Evolutionary conservation across 1,284 basidiomycete species (phyloP).

Genomic region (Heterobasidion parviporum): DNA sequence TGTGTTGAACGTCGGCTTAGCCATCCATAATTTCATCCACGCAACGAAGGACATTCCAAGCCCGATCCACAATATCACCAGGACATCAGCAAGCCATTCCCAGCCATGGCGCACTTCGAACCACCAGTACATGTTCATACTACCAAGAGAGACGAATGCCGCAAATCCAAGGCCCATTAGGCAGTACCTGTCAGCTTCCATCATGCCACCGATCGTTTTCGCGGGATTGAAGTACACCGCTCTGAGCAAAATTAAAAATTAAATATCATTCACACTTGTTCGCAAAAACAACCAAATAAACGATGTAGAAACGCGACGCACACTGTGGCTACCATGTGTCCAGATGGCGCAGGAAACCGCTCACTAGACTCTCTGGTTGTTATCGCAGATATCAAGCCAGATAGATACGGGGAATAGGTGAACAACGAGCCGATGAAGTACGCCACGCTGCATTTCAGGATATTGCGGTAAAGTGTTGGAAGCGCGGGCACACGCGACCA

Average conservation of each 20-base stretch:
- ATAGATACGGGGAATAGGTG: constrained; percentile 76
- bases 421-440: constrained; percentile 90
- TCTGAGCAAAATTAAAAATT: constrained; percentile 25
- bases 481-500: constrained; percentile 26
- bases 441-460: constrained; percentile 87
- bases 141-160: constrained; percentile 65
- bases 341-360: constrained; percentile 57
- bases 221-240: constrained; percentile 79
- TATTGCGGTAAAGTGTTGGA: constrained; percentile 55
- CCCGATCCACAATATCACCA: constrained; percentile 77
- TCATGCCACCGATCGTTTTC: constrained; percentile 85
- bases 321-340: constrained; percentile 86
- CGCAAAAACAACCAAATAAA: background rate
- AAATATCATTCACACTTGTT: background rate
- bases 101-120: constrained; percentile 61
- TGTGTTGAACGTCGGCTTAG: constrained; percentile 87
- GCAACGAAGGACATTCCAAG: constrained; percentile 76
- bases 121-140: constrained; percentile 73
- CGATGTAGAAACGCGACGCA: constrained; percentile 11
- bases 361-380: constrained; percentile 59
- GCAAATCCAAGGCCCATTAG: constrained; percentile 67
- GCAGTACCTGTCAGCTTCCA: constrained; percentile 81
- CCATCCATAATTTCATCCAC: constrained; percentile 87
- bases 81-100: constrained; percentile 59
- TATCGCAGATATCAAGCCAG: constrained; percentile 55